Evolutionary conservation across 305 asterid species (phyloP).

Genomic region (Fraxinus nigra): DNA sequence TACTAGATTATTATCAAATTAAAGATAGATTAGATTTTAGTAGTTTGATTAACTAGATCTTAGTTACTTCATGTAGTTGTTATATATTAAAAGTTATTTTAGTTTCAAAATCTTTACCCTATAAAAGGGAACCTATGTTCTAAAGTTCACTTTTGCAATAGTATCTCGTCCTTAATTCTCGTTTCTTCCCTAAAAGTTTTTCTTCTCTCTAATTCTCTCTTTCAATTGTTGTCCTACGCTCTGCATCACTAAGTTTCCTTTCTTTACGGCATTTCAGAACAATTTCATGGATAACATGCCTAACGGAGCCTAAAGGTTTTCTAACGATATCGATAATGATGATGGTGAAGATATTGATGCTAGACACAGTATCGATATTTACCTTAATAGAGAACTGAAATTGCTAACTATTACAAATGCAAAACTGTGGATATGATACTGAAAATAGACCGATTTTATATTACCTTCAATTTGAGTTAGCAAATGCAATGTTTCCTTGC

Average conservation of each 20-base stretch:
- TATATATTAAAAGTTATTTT: background rate
- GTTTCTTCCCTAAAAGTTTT: background rate
- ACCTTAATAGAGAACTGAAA: background rate
- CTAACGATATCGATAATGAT: background rate
- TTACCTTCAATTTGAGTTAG: background rate
- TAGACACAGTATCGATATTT: background rate
- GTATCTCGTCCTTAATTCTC: background rate
- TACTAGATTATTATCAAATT: background rate
- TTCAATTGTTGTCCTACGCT: background rate
- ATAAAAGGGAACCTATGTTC: background rate
- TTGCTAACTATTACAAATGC: background rate
- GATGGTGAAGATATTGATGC: background rate
- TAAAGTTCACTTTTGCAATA: background rate
- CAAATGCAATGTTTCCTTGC: background rate
- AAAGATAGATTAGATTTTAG: background rate
- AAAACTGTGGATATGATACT: background rate
- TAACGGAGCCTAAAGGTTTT: background rate
- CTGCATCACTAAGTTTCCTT: background rate
- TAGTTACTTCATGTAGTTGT: background rate
- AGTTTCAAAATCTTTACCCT: background rate
- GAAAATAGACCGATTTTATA: background rate
- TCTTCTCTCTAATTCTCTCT: background rate
- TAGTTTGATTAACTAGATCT: background rate
- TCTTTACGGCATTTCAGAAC: background rate
- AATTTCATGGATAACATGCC: background rate